A percentile compares a stretch with the other conserved stretches of the same genome.
phyloP scores from a whole-genome alignment of 2,329 filamentous ascomycete species.

The Calonectria pseudoturangicola region DNA sequence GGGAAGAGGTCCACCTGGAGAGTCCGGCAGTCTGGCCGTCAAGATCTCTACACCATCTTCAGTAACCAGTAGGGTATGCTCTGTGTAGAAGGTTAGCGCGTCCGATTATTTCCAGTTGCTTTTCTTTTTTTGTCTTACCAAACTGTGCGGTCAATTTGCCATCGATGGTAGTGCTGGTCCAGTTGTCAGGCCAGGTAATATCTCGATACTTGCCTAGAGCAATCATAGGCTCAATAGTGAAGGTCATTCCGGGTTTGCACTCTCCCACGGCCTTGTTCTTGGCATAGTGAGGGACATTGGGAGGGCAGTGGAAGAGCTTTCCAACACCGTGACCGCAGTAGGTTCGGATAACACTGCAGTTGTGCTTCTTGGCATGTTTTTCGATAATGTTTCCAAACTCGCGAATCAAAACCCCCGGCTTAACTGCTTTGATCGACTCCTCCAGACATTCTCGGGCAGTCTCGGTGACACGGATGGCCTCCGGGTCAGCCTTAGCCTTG shows the following conservation, averaged over 20 bases:
- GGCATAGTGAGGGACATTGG: conserved; percentile 96
- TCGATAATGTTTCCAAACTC: conserved; percentile 97
- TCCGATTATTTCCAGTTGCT: background rate
- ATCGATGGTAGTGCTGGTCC: conserved; percentile 96
- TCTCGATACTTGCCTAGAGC: conserved; percentile 92
- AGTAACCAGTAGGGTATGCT: conserved; percentile 89
- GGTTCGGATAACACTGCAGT: conserved; percentile 94
- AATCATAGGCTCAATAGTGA: conserved; percentile 99
- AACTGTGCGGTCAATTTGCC: conserved; percentile 95
- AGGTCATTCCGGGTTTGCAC: conserved; percentile 97
- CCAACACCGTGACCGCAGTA: conserved; percentile 99
- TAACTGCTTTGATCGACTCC: conserved; percentile 92
- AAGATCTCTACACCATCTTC: conserved; percentile 88
- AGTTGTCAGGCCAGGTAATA: conserved; percentile 98
- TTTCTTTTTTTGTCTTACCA: conserved; percentile 69
- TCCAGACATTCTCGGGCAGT: conserved; percentile 91
- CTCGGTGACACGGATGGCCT: conserved; percentile 93
- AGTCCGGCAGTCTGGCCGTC: conserved; percentile 82
- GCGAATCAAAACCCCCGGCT: conserved; percentile 93
- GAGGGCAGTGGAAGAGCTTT: conserved; percentile 92
- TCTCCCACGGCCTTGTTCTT: conserved; percentile 98
- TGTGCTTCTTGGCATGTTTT: conserved; percentile 89
- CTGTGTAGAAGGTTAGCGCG: conserved; percentile 62
- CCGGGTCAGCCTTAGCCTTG: conserved; percentile 87
- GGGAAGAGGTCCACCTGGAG: conserved; percentile 83